Evolutionary conservation across 1,139 yeast species (phyloP).

Genomic region (Kodamaea sp.): DNA sequence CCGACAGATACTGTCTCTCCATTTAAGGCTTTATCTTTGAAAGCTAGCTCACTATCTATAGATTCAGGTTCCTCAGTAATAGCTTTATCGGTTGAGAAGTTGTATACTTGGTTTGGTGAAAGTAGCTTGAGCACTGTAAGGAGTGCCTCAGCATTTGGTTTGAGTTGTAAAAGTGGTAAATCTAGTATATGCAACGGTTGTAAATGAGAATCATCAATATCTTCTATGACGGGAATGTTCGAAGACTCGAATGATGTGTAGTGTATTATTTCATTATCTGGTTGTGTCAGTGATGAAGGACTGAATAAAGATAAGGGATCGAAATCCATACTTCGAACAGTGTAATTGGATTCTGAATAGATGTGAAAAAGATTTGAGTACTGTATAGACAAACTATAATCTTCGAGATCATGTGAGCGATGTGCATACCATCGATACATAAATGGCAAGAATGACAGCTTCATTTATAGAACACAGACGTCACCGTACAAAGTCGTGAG

Average conservation of each 20-base stretch:
- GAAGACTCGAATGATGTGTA: neutral
- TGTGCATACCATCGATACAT: too few species aligned
- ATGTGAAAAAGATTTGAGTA: too few species aligned
- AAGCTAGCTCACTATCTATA: slow-evolving; percentile 18
- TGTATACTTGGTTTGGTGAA: slow-evolving; percentile 52
- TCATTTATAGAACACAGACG: too few species aligned
- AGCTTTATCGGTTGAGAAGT: slow-evolving; percentile 43
- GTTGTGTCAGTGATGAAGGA: slow-evolving; percentile 20
- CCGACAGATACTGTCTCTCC: slow-evolving; percentile 22
- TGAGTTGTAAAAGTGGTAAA: slow-evolving; percentile 52
- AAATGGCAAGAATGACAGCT: too few species aligned
- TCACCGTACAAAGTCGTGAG: too few species aligned
- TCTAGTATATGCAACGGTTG: slow-evolving; percentile 61
- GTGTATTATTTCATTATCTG: slow-evolving; percentile 1
- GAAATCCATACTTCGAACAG: slow-evolving; percentile 28
- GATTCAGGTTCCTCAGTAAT: slow-evolving; percentile 13
- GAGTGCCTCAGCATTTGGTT: slow-evolving; percentile 55
- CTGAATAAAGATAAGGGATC: slow-evolving; percentile 48
- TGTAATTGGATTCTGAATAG: too few species aligned
- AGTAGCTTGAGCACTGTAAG: slow-evolving; percentile 49
- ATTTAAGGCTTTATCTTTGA: slow-evolving; percentile 29
- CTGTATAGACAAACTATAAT: too few species aligned
- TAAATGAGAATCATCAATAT: slow-evolving; percentile 24
- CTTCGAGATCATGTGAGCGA: too few species aligned
- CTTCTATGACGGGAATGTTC: neutral